Conservation (phyloP, 345 rosid genomes). For the Populus nigra region DNA sequence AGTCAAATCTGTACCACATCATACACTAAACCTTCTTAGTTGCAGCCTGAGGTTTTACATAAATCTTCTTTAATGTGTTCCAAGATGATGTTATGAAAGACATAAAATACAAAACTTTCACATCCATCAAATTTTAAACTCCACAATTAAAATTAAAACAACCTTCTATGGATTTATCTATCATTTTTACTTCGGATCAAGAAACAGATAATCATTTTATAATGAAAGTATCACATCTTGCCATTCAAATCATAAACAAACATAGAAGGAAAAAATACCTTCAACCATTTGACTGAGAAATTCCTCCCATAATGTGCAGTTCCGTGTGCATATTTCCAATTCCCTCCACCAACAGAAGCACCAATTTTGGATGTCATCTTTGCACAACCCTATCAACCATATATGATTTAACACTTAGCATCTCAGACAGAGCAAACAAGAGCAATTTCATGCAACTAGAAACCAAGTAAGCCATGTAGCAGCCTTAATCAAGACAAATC, state of each 20-base stretch:
- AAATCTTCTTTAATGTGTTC: not conserved
- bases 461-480: not conserved
- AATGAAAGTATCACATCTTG: not conserved
- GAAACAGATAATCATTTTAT: not conserved
- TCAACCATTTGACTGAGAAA: conserved; percentile 98
- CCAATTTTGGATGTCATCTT: conserved; percentile 97
- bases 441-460: not conserved
- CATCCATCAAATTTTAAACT: not conserved
- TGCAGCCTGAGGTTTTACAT: not conserved
- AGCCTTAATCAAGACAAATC: conserved; percentile 1
- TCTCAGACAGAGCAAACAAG: conserved; percentile 7
- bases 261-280: conserved; percentile 40
- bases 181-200: not conserved
- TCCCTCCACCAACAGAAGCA: conserved; percentile 83
- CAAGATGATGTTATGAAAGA: not conserved
- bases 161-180: not conserved
- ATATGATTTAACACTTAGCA: conserved; percentile 13
- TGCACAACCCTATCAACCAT: conserved; percentile 81
- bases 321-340: conserved; percentile 99
- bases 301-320: conserved; percentile 96
- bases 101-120: not conserved
- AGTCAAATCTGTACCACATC: not conserved
- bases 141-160: not conserved
- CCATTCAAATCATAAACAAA: not conserved
- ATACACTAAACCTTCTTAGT: not conserved